Conservation (phyloP, 2,329 filamentous ascomycete species). For the Colletotrichum phormii region DNA sequence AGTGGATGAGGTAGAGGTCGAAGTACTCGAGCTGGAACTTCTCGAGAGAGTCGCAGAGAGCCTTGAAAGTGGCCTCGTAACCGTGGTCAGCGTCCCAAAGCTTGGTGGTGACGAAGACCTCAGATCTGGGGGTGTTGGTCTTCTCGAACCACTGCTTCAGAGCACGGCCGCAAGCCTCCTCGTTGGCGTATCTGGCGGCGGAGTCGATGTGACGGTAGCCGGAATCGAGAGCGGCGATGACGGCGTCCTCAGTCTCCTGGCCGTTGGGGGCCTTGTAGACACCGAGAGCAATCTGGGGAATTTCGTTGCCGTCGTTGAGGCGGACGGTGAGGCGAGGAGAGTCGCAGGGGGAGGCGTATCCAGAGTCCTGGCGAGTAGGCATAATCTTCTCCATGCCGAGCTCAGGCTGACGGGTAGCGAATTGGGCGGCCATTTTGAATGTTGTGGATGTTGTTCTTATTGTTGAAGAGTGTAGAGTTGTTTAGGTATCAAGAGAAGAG, state of each 20-base stretch:
- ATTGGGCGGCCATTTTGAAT: constrained; percentile 32
- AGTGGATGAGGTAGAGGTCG: constrained; percentile 67
- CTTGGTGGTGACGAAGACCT: constrained; percentile 52
- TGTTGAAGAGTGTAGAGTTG: neutral
- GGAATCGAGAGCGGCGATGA: constrained; percentile 51
- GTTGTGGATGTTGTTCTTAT: neutral
- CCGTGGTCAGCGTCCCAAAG: constrained; percentile 51
- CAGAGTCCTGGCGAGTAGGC: constrained; percentile 34
- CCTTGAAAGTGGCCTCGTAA: constrained; percentile 44
- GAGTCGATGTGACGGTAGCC: constrained; percentile 67
- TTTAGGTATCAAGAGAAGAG: constrained; percentile 1
- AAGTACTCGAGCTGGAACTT: constrained; percentile 61
- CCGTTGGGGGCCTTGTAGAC: constrained; percentile 69
- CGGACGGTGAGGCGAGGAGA: constrained; percentile 42
- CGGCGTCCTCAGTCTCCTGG: constrained; percentile 49
- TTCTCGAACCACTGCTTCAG: constrained; percentile 40
- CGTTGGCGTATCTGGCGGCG: constrained; percentile 49
- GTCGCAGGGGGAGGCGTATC: constrained; percentile 35
- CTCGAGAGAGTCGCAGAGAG: constrained; percentile 56
- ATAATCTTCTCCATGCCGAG: constrained; percentile 35
- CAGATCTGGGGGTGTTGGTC: constrained; percentile 46
- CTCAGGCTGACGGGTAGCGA: constrained; percentile 35
- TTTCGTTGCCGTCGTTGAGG: constrained; percentile 50
- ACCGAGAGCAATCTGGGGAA: constrained; percentile 57
- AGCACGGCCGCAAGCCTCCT: constrained; percentile 66